Evolutionary conservation across 768 basidiomycete species (phyloP).

Genomic region (Mycena vitilis): DNA sequence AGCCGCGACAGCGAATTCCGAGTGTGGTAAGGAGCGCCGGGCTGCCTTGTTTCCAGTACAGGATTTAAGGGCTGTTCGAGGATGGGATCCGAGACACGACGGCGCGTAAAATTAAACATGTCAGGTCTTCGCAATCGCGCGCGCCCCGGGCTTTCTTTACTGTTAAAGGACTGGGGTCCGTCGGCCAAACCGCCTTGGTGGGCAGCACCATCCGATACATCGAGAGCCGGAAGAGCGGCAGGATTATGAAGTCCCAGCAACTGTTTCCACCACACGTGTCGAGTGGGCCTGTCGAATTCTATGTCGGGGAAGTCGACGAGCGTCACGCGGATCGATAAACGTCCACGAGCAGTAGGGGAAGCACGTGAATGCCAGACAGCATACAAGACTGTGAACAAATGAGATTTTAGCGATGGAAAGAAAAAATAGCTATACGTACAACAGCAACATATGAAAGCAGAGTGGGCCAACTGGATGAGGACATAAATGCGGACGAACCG

Average conservation of each 20-base stretch:
- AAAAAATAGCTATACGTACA: conserved; percentile 56
- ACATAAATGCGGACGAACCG: conserved; percentile 55
- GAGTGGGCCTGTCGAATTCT: conserved; percentile 43
- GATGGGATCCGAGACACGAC: conserved; percentile 20
- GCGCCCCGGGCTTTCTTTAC: conserved; percentile 10
- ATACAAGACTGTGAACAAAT: conserved; percentile 56
- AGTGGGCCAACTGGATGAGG: conserved; percentile 62
- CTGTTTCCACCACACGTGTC: conserved; percentile 69
- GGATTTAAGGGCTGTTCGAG: conserved; percentile 28
- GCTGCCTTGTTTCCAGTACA: conserved; percentile 16
- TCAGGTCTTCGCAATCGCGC: conserved; percentile 10
- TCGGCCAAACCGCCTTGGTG: neutral
- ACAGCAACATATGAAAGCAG: conserved; percentile 69
- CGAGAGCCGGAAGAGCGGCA: conserved; percentile 8
- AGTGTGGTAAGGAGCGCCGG: conserved; percentile 29
- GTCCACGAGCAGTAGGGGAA: conserved; percentile 62
- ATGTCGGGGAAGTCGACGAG: conserved; percentile 54
- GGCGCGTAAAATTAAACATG: conserved; percentile 5
- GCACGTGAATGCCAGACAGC: conserved; percentile 66
- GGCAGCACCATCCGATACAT: conserved; percentile 3
- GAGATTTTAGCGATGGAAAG: conserved; percentile 13
- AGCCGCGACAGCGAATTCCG: conserved; percentile 52
- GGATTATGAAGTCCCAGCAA: conserved; percentile 13
- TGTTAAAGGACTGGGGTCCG: conserved; percentile 11
- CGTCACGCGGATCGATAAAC: conserved; percentile 64